These are phyloP conservation scores for Trichophyton schoenleinii DNA, from an alignment of 2,329 filamentous ascomycete genomes.

Conservation along the genomic window DNA sequence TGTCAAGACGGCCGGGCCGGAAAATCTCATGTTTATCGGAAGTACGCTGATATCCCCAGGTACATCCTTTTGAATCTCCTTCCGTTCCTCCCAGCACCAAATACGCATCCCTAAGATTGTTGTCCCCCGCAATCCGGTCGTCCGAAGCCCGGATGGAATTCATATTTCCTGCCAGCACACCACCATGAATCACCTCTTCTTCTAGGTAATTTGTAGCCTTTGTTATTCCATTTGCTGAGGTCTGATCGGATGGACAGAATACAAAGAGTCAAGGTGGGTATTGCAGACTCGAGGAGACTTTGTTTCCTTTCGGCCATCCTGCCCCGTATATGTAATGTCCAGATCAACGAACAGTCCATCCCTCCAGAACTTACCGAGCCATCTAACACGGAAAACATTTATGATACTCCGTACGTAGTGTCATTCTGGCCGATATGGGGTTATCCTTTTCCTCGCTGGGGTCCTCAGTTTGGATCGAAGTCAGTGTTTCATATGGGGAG, in stretches of 20 bases:
- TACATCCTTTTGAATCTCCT: background rate
- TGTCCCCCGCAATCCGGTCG: slow-evolving; percentile 30
- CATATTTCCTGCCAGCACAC: slow-evolving; percentile 43
- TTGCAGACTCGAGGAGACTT: slow-evolving; percentile 34
- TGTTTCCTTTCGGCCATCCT: background rate
- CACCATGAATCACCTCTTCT: slow-evolving; percentile 25
- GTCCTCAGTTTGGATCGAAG: slow-evolving; percentile 25
- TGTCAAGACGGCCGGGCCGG: slow-evolving; percentile 2
- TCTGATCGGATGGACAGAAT: slow-evolving; percentile 37
- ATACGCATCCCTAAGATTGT: slow-evolving; percentile 44
- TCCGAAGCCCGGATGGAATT: slow-evolving; percentile 49
- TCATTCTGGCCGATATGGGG: background rate
- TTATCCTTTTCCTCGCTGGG: no score
- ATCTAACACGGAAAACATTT: slow-evolving; percentile 40
- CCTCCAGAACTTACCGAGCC: slow-evolving; percentile 38
- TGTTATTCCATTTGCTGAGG: slow-evolving; percentile 35
- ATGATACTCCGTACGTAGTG: background rate
- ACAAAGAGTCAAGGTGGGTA: slow-evolving; percentile 46
- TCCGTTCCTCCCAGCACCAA: slow-evolving; percentile 41
- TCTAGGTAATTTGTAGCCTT: slow-evolving; percentile 35
- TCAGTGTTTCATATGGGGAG: slow-evolving; percentile 39
- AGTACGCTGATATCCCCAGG: slow-evolving; percentile 39
- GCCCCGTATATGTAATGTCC: background rate
- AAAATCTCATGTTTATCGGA: background rate
- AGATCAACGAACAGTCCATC: slow-evolving; percentile 45